These are phyloP conservation scores for Medicago lupulina DNA, from an alignment of 306 rosid genomes.

Conservation along the genomic window DNA sequence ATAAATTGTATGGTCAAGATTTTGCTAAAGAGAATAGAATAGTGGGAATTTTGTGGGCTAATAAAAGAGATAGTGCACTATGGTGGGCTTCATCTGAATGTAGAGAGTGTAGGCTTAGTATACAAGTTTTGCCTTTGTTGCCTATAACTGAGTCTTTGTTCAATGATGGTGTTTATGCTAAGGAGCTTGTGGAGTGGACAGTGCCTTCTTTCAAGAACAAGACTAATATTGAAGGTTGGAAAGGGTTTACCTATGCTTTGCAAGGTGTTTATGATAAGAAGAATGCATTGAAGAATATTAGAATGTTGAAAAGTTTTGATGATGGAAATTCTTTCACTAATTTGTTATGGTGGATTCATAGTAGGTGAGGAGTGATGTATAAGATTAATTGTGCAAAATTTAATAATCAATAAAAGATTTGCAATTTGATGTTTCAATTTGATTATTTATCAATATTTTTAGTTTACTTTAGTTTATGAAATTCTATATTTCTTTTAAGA, in stretches of 20 bases:
- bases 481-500: background rate
- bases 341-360: conserved; percentile 93
- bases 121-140: conserved; percentile 73
- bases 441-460: background rate
- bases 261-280: conserved; percentile 70
- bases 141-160: conserved; percentile 77
- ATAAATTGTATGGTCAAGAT: conserved; percentile 57
- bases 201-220: conserved; percentile 67
- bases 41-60: conserved; percentile 83
- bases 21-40: conserved; percentile 64
- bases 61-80: conserved; percentile 75
- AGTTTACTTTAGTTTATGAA: conserved; percentile 11
- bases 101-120: conserved; percentile 80
- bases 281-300: conserved; percentile 60
- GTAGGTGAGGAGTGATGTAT: conserved; percentile 52
- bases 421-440: conserved; percentile 15
- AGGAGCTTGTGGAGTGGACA: conserved; percentile 83
- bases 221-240: conserved; percentile 77
- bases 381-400: background rate
- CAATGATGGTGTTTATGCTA: conserved; percentile 60
- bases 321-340: conserved; percentile 87
- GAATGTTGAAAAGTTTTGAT: conserved; percentile 68
- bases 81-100: conserved; percentile 87
- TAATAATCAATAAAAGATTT: background rate
- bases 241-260: conserved; percentile 85